Evolutionary conservation across 2,329 filamentous ascomycete genomes (phyloP), one percentile per base, ranked within the genome.

Genomic region (Aureobasidium uvarum): DNA sequence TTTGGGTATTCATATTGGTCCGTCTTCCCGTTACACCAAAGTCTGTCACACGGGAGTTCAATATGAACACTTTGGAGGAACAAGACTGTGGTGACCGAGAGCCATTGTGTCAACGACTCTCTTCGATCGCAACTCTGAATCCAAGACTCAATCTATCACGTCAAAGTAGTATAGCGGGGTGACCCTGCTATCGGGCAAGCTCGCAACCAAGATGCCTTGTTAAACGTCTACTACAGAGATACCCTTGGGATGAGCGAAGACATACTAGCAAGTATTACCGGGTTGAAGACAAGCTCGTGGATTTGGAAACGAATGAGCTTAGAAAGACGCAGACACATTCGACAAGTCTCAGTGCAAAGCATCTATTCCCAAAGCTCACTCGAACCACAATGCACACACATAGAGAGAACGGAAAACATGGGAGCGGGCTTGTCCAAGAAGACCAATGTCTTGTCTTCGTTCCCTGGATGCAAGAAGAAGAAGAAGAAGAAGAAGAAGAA

Each of bases 1-100:
- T 63, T 45, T 63, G 18, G 39, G 60, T n/a, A 46, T n/a, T 16
- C 43, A 60, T 48, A 14, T 50, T 46, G 25, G 7, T 36, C 23
- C 25, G 38, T 33, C 6, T 8, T 41, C 36, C 14, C 31, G n/a
- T 38, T 14, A 20, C 23, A 20, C 43, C 14, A 46, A 25, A 46
- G 43, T 25, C 20, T 25, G 25, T 25, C 25, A 25, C 25, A 25
- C 25, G 25, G 2, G 25, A 25, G 25, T 2, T 2, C 25, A 25
- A 25, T 25, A 25, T 25, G 25, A 4, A 23, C 2, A 46, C 38
- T 39, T 13, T 46, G 3, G 0, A 46, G 20, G 23, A 25, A 5
- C 3, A 14, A 25, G 20, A 8, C 20, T 2, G 43, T 25, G 4
- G 1, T 5, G 20, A 23, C 43, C 43, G 20, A 46, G 43, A 25